Percentiles rank a stretch among this genome's conserved stretches.
These are phyloP conservation scores for Trifolium pratense DNA, from an alignment of 306 rosid species.

Conservation along the genomic window DNA sequence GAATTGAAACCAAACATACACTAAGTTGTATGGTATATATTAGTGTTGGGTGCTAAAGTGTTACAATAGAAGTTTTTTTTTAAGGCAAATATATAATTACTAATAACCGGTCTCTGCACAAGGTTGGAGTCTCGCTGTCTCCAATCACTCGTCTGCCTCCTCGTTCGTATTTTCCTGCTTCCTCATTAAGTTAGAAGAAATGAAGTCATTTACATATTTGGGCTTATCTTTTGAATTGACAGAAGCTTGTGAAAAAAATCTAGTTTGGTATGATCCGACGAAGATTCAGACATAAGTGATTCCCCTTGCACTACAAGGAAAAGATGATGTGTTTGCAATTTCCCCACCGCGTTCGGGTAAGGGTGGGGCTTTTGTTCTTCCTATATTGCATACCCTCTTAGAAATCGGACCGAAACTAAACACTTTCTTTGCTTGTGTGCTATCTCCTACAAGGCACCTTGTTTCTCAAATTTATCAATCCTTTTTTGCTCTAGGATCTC, in stretches of 20 bases:
- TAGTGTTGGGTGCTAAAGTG: no score
- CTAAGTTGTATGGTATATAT: no score
- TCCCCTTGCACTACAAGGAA: neutral
- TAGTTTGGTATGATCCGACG: neutral
- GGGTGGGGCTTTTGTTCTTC: neutral
- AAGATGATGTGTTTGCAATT: neutral
- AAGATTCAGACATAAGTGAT: neutral
- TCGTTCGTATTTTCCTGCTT: no score
- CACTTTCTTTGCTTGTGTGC: neutral
- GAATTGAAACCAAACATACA: no score
- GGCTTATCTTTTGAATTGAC: neutral
- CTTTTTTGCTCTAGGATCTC: neutral
- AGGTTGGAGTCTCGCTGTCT: no score
- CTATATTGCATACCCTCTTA: neutral
- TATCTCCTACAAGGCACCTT: neutral
- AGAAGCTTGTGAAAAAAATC: neutral
- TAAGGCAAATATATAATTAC: no score
- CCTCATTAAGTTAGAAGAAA: neutral
- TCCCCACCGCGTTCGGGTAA: neutral
- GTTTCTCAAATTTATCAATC: neutral
- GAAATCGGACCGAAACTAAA: neutral
- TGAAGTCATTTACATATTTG: neutral
- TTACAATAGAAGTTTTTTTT: no score
- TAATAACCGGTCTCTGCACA: no score
- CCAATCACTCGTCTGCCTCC: no score